Evolutionary conservation across 805 yeast species (phyloP), one percentile per base, ranked within the genome.

Genomic region (Ogataea populi-albae): DNA sequence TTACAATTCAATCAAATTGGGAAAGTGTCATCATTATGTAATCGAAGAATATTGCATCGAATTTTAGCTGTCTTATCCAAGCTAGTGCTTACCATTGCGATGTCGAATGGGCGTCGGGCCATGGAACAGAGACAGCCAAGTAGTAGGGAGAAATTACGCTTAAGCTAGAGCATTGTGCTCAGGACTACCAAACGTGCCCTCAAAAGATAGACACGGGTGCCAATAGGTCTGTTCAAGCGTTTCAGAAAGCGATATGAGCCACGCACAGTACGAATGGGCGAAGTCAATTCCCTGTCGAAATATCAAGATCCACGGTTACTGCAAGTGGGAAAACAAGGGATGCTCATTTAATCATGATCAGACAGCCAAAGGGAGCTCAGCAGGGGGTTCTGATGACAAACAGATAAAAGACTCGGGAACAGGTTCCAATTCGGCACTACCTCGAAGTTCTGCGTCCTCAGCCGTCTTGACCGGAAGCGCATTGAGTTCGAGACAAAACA

Each of bases 251-350:
- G 28, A 25, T 8, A 25, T 25, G 28, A 25, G 28, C 28, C 28
- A 25, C 12, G 26, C 51, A 4, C 72, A 73, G 49, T 63, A 66
- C 38, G 79, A 75, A 28, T 64, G 75, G 55, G 88, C 89, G 5
- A 81, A 75, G 58, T 80, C 79, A 40, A 80, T 86, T 19, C 88
- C 83, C 37, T 87, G 96, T 62, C 73, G 88, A 57, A 87, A 87
- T 52, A 79, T 86, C 37, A 76, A 81, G 31, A 85, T 86, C 22
- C 87, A 86, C 64, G 96, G 96, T 3, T 86, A 73, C 52, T 87
- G 96, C 66, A 86, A 86, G 57, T 86, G 75, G 62, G 88, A 85
- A 50, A 82, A 83, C 47, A 86, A 86, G 51, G 95, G 95, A 8
- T 87, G 96, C 55, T 82, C 81, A 2, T 87, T 86, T 55, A 78